Evolutionary conservation across 768 basidiomycete genomes (phyloP), one percentile per base, ranked within the genome.

Genomic region (Suillus sp.): DNA sequence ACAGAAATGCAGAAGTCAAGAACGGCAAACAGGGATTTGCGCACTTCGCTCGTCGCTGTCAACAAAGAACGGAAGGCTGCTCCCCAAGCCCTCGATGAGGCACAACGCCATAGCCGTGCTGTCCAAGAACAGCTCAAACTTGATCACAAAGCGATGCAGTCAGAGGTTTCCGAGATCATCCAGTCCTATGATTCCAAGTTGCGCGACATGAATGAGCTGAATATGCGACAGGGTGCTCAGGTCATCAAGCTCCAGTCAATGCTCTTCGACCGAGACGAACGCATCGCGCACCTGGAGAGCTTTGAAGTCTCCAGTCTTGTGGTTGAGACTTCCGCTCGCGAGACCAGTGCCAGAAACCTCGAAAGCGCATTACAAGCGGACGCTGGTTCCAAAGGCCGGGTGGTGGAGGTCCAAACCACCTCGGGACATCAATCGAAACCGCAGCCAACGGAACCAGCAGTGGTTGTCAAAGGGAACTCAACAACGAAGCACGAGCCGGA

Each of bases 231-330:
- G 5, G 20, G 51, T 18, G 51, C 51, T 32, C 51, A 20, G 51
- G 51, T 32, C 30, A 53, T 32, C 51, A 32, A 53, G 51, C 51
- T n/a, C 20, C 51, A 32, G 51, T 53, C 30, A 20, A 53, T 11
- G 51, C 51, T 53, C 30, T 53, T 53, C 10, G 30, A 53, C 51
- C 51, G 20, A 10, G 30, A 32, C 4, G 30, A 53, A 53, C 20
- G 20, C 18, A 20, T n/a, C 5, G 20, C 30, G 10, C 51, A n/a
- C 3, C 30, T 7, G 4, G 30, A 32, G 20, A n/a, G 20, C 30
- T 32, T n/a, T 5, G 20, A 32, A 2, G 6, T 53, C 10, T 53
- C 30, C 30, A 32, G 20, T n/a, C 20, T 18, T 32, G 4, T 32
- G 27, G 18, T 51, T 2, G 30, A 51, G 10, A 32, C 30, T 20